A percentile compares a stretch with the other conserved stretches of the same genome.
Evolutionary conservation across 208 protist species (phyloP).

Genomic region (Acanthamoeba culbertsoni): DNA sequence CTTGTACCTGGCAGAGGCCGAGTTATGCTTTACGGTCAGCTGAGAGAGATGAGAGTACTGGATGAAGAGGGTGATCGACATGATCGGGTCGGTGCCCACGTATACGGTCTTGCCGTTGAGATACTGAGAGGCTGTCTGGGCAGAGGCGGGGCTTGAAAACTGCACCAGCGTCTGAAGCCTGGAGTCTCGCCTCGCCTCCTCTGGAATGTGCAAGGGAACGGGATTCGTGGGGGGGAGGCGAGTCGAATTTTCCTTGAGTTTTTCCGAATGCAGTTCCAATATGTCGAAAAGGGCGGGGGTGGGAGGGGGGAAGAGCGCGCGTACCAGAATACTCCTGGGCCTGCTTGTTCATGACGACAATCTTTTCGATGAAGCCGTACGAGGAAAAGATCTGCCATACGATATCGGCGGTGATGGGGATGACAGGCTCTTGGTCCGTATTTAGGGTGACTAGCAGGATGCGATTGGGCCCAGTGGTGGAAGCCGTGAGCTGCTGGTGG

Average conservation of each 20-base stretch:
- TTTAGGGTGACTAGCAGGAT: conserved; percentile 45
- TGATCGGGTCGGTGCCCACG: conserved; percentile 31
- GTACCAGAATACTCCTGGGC: background rate
- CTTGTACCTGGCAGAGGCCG: conserved; percentile 23
- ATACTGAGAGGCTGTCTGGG: background rate
- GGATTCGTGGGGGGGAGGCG: background rate
- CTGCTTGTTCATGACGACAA: conserved; percentile 46
- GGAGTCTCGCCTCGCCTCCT: background rate
- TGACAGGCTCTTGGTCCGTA: background rate
- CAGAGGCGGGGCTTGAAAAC: conserved; percentile 3
- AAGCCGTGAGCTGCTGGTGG: background rate
- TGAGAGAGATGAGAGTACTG: conserved; percentile 41
- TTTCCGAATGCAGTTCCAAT: no score
- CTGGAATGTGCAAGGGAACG: background rate
- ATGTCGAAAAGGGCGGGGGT: no score
- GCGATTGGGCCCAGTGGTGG: background rate
- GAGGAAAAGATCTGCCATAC: conserved; percentile 49
- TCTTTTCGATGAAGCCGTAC: conserved; percentile 56
- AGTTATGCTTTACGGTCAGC: conserved; percentile 36
- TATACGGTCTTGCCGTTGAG: no score
- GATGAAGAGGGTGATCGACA: conserved; percentile 43
- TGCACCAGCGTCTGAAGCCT: background rate
- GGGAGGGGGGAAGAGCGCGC: background rate
- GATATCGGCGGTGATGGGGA: conserved; percentile 37
- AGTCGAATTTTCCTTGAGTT: no score